phyloP scores from a whole-genome alignment of 495 filamentous ascomycete species.

The Podospora australis region DNA sequence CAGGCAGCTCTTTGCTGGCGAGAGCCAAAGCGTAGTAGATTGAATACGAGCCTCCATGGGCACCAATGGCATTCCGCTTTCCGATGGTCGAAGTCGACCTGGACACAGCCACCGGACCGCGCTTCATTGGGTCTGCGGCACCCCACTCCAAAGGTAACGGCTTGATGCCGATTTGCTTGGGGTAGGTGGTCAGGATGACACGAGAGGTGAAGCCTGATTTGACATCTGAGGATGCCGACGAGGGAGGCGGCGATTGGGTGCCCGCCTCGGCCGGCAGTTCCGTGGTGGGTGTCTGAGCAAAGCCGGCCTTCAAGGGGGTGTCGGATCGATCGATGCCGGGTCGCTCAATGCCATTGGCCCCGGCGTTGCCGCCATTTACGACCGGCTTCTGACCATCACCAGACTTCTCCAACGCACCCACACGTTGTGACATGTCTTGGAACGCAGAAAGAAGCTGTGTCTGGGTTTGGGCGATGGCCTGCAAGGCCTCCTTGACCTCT shows the following conservation, averaged over 20 bases:
- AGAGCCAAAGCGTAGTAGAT: slow-evolving; percentile 94
- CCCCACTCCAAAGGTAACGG: slow-evolving; percentile 89
- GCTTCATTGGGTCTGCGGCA: slow-evolving; percentile 58
- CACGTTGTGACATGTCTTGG: slow-evolving; percentile 57
- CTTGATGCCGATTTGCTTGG: slow-evolving; percentile 87
- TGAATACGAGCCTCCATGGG: slow-evolving; percentile 95
- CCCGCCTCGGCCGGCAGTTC: slow-evolving; percentile 28
- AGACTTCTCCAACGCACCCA: slow-evolving; percentile 21
- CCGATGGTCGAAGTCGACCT: slow-evolving; percentile 68
- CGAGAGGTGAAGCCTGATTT: slow-evolving; percentile 28
- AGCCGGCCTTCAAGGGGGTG: slow-evolving; percentile 21
- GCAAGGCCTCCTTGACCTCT: slow-evolving; percentile 48
- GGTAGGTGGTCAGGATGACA: slow-evolving; percentile 71
- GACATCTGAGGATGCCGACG: slow-evolving; percentile 13
- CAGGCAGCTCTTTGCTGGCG: slow-evolving; percentile 78
- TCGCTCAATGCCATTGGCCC: slow-evolving; percentile 3
- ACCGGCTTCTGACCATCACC: not conserved
- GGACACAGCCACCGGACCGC: slow-evolving; percentile 90
- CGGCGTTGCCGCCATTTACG: not conserved
- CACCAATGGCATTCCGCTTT: slow-evolving; percentile 73
- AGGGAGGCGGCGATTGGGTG: slow-evolving; percentile 16
- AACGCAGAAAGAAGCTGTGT: slow-evolving; percentile 53
- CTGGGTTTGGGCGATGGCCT: slow-evolving; percentile 51
- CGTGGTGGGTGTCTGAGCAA: slow-evolving; percentile 16
- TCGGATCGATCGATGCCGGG: slow-evolving; percentile 4